Conservation (phyloP, 1,139 yeast species). For the Nakaseomyces kungkrabaensis region DNA sequence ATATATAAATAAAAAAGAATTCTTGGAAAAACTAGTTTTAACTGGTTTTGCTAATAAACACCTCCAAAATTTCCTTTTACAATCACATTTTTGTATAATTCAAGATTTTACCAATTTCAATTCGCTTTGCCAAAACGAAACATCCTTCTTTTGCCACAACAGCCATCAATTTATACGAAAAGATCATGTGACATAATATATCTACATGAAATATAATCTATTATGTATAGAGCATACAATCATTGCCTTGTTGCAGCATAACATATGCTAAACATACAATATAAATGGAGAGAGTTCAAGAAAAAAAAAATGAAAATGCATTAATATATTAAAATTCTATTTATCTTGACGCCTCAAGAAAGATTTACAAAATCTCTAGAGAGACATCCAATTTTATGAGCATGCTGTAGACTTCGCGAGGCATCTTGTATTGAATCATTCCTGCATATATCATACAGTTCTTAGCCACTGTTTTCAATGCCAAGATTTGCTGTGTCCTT, state of each 20-base stretch:
- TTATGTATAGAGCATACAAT: no score
- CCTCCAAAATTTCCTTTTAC: no score
- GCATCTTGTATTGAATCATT: constrained; percentile 91
- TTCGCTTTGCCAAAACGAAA: neutral
- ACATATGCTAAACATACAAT: no score
- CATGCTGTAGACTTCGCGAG: constrained; percentile 75
- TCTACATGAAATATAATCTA: neutral
- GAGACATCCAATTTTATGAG: constrained; percentile 61
- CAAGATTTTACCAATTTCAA: no score
- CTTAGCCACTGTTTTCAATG: constrained; percentile 58
- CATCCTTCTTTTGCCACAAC: neutral
- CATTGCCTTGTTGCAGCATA: no score
- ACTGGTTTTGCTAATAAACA: no score
- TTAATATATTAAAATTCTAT: neutral
- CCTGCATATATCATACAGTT: constrained; percentile 94
- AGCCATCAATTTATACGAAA: neutral
- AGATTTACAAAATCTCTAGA: constrained; percentile 2
- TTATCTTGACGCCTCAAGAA: neutral
- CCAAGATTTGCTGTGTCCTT: constrained; percentile 46
- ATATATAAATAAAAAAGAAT: no score
- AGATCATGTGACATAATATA: neutral
- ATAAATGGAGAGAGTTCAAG: no score
- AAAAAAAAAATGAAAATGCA: neutral
- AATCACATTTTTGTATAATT: no score
- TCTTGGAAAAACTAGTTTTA: no score